Conservation (phyloP, 73 alveolate genomes). For the Effrenium voratum region DNA sequence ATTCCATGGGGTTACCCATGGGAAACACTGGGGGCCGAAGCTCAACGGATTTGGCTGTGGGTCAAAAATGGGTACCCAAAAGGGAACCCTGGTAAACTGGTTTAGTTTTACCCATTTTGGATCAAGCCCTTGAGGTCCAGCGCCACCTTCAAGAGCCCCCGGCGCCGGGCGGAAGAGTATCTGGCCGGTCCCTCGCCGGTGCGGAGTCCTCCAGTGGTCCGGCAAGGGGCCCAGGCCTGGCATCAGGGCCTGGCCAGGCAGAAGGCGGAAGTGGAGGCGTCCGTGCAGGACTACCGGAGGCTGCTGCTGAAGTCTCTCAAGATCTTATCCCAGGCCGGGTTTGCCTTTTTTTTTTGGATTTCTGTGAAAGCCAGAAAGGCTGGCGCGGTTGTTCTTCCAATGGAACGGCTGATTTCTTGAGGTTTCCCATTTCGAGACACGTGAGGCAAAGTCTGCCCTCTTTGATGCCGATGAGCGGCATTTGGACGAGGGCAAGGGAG, state of each 20-base stretch:
- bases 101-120: too few species aligned
- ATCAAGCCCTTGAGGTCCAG: background rate
- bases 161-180: conserved; percentile 83
- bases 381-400: background rate
- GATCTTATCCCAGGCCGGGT: conserved; percentile 42
- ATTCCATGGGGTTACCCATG: too few species aligned
- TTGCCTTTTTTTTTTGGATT: background rate
- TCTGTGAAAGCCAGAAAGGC: too few species aligned
- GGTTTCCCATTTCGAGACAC: background rate
- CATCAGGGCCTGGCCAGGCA: conserved; percentile 64
- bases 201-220: background rate
- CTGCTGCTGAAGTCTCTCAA: conserved; percentile 39
- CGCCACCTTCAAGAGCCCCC: conserved; percentile 9
- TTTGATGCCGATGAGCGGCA: conserved; percentile 72
- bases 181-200: conserved; percentile 22
- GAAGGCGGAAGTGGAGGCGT: conserved; percentile 75
- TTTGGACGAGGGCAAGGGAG: conserved; percentile 26
- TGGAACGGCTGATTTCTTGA: background rate
- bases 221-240: conserved; percentile 61
- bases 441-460: conserved; percentile 73
- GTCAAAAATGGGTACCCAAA: too few species aligned
- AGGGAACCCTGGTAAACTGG: too few species aligned
- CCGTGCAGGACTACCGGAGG: conserved; percentile 73
- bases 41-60: too few species aligned
- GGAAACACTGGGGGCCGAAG: too few species aligned